Evolutionary conservation across 1,284 basidiomycete genomes (phyloP).

Genomic region (Rhizopogon parksii): DNA sequence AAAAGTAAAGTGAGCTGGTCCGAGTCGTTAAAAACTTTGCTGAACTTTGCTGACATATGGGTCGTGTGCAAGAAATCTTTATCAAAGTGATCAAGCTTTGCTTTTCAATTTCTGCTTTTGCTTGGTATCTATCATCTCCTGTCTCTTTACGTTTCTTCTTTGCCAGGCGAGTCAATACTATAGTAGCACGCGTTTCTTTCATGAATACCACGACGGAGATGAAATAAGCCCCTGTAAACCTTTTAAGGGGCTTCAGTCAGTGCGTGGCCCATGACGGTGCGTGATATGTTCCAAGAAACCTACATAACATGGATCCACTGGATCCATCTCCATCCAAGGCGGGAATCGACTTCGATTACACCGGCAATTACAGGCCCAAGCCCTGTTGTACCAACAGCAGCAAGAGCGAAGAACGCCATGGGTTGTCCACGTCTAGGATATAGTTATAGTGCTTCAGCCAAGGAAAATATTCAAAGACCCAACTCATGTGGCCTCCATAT

Average conservation of each 20-base stretch:
- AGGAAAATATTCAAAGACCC: conserved; percentile 15
- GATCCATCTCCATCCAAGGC: conserved; percentile 73
- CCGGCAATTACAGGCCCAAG: conserved; percentile 61
- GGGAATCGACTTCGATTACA: conserved; percentile 60
- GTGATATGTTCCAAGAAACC: conserved; percentile 17
- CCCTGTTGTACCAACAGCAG: conserved; percentile 55
- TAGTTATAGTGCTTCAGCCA: neutral
- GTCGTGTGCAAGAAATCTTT: conserved; percentile 60
- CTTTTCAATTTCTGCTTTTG: conserved; percentile 56
- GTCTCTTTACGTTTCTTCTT: conserved; percentile 53
- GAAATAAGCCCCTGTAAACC: conserved; percentile 38
- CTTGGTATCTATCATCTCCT: conserved; percentile 54
- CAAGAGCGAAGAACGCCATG: conserved; percentile 60
- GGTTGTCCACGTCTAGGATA: conserved; percentile 57
- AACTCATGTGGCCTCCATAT: conserved; percentile 60
- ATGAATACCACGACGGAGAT: conserved; percentile 42
- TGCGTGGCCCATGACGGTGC: neutral
- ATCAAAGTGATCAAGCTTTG: conserved; percentile 48
- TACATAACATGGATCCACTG: conserved; percentile 73
- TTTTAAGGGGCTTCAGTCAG: conserved; percentile 14
- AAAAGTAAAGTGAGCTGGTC: neutral
- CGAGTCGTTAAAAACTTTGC: neutral
- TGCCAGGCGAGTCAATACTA: conserved; percentile 52
- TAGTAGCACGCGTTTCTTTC: conserved; percentile 52
- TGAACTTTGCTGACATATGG: conserved; percentile 43